A percentile compares a stretch with the other conserved stretches of the same genome.
phyloP scores from a whole-genome alignment of 2,329 filamentous ascomycete species.

The Apiospora aurea region DNA sequence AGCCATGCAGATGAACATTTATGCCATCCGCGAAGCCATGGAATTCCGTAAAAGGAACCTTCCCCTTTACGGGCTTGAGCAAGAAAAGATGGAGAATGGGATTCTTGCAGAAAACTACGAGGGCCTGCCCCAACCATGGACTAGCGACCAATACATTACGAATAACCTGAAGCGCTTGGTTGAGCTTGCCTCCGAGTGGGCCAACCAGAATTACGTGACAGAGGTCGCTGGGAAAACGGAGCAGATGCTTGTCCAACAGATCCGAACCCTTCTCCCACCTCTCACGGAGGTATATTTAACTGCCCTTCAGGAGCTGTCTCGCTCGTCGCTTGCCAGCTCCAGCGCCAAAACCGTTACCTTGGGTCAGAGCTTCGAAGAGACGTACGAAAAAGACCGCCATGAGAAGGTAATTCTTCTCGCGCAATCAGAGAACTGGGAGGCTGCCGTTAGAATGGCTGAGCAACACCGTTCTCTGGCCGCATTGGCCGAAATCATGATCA shows the following conservation, averaged over 20 bases:
- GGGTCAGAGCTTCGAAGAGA: slow-evolving; percentile 54
- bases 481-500: slow-evolving; percentile 62
- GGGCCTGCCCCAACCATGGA: slow-evolving; percentile 84
- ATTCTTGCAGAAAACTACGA: slow-evolving; percentile 70
- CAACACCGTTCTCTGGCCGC: slow-evolving; percentile 63
- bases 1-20: slow-evolving; percentile 70
- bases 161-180: slow-evolving; percentile 68
- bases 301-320: slow-evolving; percentile 59
- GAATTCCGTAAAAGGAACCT: slow-evolving; percentile 77
- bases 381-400: slow-evolving; percentile 58
- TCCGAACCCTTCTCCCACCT: slow-evolving; percentile 56
- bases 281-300: slow-evolving; percentile 64
- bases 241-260: slow-evolving; percentile 49
- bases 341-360: slow-evolving; percentile 51
- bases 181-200: slow-evolving; percentile 64
- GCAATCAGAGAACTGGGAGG: slow-evolving; percentile 62
- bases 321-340: slow-evolving; percentile 55
- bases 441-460: slow-evolving; percentile 64
- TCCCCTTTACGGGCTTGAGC: slow-evolving; percentile 73
- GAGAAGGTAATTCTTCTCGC: slow-evolving; percentile 61
- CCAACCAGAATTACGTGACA: slow-evolving; percentile 52
- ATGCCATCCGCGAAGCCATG: slow-evolving; percentile 72
- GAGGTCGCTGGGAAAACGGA: slow-evolving; percentile 41
- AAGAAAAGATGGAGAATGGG: slow-evolving; percentile 70
- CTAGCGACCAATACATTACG: slow-evolving; percentile 69